Conservation (phyloP, 495 filamentous ascomycete species). For the Neurospora sp. region DNA sequence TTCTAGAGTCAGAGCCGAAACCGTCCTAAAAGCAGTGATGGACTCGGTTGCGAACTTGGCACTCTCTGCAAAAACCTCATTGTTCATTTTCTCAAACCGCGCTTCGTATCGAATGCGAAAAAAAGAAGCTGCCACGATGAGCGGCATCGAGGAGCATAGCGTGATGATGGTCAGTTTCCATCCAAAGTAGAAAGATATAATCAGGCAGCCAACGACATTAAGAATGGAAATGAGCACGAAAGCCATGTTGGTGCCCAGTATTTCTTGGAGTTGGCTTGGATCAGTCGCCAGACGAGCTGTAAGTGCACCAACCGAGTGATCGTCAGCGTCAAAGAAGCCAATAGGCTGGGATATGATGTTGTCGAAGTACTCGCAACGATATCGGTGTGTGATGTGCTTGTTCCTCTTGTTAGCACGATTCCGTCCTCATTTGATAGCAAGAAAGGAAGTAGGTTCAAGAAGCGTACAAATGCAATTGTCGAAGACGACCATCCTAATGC, state of each 20-base stretch:
- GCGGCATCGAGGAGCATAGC: conserved; percentile 38
- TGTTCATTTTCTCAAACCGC: conserved; percentile 41
- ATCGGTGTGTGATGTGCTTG: conserved; percentile 39
- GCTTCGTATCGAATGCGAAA: conserved; percentile 43
- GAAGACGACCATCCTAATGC: conserved; percentile 43
- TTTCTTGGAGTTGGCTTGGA: conserved; percentile 51
- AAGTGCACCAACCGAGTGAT: conserved; percentile 39
- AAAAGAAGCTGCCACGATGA: conserved; percentile 41
- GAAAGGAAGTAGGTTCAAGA: neutral
- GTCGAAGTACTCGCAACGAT: conserved; percentile 50
- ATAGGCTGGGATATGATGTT: conserved; percentile 47
- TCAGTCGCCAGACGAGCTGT: conserved; percentile 45
- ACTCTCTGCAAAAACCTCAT: conserved; percentile 43
- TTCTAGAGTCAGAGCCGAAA: conserved; percentile 45
- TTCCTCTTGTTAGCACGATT: neutral
- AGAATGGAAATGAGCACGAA: conserved; percentile 40
- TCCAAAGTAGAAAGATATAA: conserved; percentile 44
- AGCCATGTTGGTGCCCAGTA: conserved; percentile 47
- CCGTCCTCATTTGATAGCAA: neutral
- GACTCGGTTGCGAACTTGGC: conserved; percentile 49
- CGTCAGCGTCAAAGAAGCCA: conserved; percentile 47
- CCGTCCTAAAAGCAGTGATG: conserved; percentile 45
- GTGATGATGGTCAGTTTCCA: conserved; percentile 47
- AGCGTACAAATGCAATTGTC: conserved; percentile 38
- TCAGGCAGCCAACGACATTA: conserved; percentile 37